These are phyloP conservation scores for Cymodocea nodosa DNA, from an alignment of 116 monocot genomes.

Conservation along the genomic window DNA sequence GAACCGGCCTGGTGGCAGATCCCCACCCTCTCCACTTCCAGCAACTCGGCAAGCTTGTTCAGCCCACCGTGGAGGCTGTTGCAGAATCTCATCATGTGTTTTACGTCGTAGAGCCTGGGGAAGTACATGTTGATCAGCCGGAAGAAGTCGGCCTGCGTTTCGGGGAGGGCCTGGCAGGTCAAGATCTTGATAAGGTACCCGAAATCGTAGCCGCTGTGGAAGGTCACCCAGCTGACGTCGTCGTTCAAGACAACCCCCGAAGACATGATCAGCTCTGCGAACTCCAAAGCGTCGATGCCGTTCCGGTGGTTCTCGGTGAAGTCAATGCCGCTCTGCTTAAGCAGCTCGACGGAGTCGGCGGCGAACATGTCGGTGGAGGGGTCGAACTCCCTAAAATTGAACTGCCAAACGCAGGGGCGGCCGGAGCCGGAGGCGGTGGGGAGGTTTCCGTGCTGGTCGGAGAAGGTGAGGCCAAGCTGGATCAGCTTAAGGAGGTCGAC, in stretches of 20 bases:
- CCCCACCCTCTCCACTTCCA: slow-evolving; percentile 24
- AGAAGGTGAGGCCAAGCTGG: slow-evolving; percentile 35
- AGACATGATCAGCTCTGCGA: slow-evolving; percentile 37
- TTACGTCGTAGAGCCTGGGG: slow-evolving; percentile 23
- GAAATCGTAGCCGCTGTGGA: slow-evolving; percentile 31
- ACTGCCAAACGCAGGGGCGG: slow-evolving; percentile 27
- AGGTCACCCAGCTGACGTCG: slow-evolving; percentile 23
- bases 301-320: slow-evolving; percentile 9
- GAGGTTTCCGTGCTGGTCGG: slow-evolving; percentile 17
- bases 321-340: slow-evolving; percentile 20
- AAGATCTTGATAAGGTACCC: slow-evolving; percentile 33
- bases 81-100: slow-evolving; percentile 26
- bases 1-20: slow-evolving; percentile 34
- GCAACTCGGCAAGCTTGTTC: slow-evolving; percentile 23
- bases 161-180: slow-evolving; percentile 16
- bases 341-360: slow-evolving; percentile 24
- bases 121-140: slow-evolving; percentile 20
- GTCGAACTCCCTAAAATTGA: slow-evolving; percentile 43
- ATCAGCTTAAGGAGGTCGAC: slow-evolving; percentile 30
- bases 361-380: slow-evolving; percentile 11
- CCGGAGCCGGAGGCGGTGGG: slow-evolving; percentile 9
- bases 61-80: slow-evolving; percentile 31
- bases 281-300: slow-evolving; percentile 19
- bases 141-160: slow-evolving; percentile 19
- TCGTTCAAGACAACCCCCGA: slow-evolving; percentile 36